These are phyloP conservation scores for Hirschioporus abietinus DNA, from an alignment of 768 basidiomycete genomes.

Conservation along the genomic window DNA sequence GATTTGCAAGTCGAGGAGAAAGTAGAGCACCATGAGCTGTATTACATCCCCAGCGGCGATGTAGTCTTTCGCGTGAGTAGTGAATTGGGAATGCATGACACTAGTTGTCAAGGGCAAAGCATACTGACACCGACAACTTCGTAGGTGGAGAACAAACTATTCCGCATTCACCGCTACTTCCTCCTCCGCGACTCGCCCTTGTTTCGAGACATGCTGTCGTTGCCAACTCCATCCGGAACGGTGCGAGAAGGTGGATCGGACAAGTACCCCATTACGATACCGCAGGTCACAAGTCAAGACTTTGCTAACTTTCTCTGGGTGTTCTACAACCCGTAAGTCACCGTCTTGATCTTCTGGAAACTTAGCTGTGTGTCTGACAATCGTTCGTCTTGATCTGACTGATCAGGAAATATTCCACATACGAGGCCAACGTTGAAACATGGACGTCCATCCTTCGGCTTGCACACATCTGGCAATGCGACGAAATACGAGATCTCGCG, in stretches of 20 bases:
- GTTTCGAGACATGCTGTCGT: slow-evolving; percentile 20
- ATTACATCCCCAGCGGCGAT: slow-evolving; percentile 19
- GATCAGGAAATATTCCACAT: slow-evolving; percentile 31
- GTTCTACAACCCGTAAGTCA: slow-evolving; percentile 55
- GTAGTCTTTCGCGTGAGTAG: slow-evolving; percentile 18
- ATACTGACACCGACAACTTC: not conserved
- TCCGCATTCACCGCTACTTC: slow-evolving; percentile 10
- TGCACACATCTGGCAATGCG: slow-evolving; percentile 36
- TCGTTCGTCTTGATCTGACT: not conserved
- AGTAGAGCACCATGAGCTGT: slow-evolving; percentile 13
- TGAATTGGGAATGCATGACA: not conserved
- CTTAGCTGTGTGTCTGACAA: not conserved
- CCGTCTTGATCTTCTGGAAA: not conserved
- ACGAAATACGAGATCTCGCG: slow-evolving; percentile 32
- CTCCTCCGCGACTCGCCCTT: slow-evolving; percentile 11
- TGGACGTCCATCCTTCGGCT: slow-evolving; percentile 38
- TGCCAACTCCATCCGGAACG: slow-evolving; percentile 16
- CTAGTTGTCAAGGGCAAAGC: too few relatives aligned
- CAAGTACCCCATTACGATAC: slow-evolving; percentile 27
- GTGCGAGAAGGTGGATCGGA: slow-evolving; percentile 21
- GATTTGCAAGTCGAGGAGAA: not conserved
- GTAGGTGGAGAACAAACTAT: slow-evolving; percentile 11
- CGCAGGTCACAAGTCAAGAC: slow-evolving; percentile 38
- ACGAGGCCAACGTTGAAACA: slow-evolving; percentile 33
- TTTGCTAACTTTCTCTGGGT: slow-evolving; percentile 56